A percentile compares a stretch with the other conserved stretches of the same genome.
Conservation (phyloP, 371 early-diverging fungal genomes). For the Gilbertella persicaria region DNA sequence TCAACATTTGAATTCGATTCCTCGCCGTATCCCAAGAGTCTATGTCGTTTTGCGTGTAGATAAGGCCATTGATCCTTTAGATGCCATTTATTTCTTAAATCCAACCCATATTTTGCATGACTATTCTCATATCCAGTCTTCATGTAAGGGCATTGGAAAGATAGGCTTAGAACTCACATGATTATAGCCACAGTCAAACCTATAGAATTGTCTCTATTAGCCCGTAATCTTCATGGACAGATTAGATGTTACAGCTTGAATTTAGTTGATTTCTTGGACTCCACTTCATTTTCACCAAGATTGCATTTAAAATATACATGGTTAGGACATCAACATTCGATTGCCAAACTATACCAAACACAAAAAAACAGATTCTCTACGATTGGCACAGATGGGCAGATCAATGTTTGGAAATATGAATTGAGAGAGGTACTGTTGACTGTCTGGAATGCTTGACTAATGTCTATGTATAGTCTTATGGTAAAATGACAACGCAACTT, state of each 20-base stretch:
- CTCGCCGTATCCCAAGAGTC: slow-evolving; percentile 68
- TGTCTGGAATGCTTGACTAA: too few relatives aligned
- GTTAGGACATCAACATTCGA: slow-evolving; percentile 65
- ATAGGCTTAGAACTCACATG: not conserved
- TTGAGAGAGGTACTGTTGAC: slow-evolving; percentile 41
- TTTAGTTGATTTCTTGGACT: slow-evolving; percentile 77
- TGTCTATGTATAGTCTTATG: slow-evolving; percentile 9
- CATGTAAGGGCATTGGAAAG: slow-evolving; percentile 32
- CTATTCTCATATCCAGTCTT: slow-evolving; percentile 45
- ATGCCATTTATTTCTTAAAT: slow-evolving; percentile 61
- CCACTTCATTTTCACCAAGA: slow-evolving; percentile 58
- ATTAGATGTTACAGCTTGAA: slow-evolving; percentile 70
- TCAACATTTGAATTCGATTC: slow-evolving; percentile 65
- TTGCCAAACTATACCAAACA: slow-evolving; percentile 39
- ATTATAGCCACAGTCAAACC: slow-evolving; percentile 61
- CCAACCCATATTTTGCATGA: slow-evolving; percentile 62
- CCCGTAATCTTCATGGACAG: slow-evolving; percentile 61
- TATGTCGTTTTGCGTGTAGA: slow-evolving; percentile 68
- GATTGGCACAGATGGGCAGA: slow-evolving; percentile 52
- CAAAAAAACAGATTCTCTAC: slow-evolving; percentile 54
- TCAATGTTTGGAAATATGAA: slow-evolving; percentile 62
- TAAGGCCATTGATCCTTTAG: slow-evolving; percentile 56
- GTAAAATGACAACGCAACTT: slow-evolving; percentile 33
- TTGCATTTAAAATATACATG: slow-evolving; percentile 67
- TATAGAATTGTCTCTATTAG: slow-evolving; percentile 68